Evolutionary conservation across 2,329 filamentous ascomycete genomes (phyloP).

Genomic region (Arthrobotrys pseudoclavata): DNA sequence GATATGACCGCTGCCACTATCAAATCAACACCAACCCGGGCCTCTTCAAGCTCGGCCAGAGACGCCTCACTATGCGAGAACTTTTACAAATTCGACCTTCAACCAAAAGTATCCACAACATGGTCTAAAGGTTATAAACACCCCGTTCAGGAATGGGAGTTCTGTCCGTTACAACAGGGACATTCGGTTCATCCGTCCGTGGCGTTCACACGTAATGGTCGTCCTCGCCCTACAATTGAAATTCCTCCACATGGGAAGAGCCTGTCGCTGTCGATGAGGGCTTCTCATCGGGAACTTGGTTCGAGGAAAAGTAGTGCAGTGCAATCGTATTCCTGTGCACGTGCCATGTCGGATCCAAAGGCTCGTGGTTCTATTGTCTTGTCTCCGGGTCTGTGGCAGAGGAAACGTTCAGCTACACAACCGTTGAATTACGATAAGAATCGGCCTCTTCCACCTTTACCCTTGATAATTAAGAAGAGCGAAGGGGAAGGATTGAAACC

Average conservation of each 20-base stretch:
- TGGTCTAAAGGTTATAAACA: conserved; percentile 52
- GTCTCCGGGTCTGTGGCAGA: conserved; percentile 15
- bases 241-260: conserved; percentile 4
- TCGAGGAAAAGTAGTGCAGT: conserved; percentile 7
- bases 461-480: conserved; percentile 22
- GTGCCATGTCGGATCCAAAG: conserved; percentile 2
- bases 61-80: conserved; percentile 6
- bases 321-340: background rate
- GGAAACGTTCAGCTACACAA: background rate
- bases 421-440: conserved; percentile 43
- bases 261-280: background rate
- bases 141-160: conserved; percentile 53
- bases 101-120: conserved; percentile 28
- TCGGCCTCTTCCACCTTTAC: conserved; percentile 46
- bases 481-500: background rate
- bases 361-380: conserved; percentile 12
- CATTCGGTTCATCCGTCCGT: conserved; percentile 26
- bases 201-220: conserved; percentile 1
- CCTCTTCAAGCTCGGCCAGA: background rate
- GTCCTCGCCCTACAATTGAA: conserved; percentile 17
- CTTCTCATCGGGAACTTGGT: background rate
- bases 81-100: conserved; percentile 18
- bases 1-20: background rate
- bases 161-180: conserved; percentile 49
- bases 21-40: conserved; percentile 4